phyloP scores from a whole-genome alignment of 108 stramenopile genomes.

The Skeletonema potamos region DNA sequence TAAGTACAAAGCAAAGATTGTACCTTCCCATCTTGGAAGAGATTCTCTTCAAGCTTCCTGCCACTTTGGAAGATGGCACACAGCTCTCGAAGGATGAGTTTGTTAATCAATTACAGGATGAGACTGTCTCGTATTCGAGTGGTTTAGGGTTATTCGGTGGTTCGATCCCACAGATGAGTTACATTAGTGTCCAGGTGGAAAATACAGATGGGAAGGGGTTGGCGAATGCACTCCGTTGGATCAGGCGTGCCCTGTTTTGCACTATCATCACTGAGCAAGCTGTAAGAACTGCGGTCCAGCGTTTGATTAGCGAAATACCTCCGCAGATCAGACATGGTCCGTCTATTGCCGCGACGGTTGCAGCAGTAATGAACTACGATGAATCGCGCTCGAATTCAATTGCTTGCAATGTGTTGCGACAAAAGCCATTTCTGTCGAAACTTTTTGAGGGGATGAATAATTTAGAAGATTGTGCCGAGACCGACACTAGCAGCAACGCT shows the following conservation, averaged over 20 bases:
- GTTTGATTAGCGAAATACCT: conserved; percentile 41
- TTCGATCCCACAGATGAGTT: conserved; percentile 39
- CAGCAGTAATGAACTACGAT: conserved; percentile 20
- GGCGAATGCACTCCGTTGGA: conserved; percentile 32
- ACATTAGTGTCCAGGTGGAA: conserved; percentile 30
- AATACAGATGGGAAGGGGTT: conserved; percentile 26
- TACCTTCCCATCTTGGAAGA: conserved; percentile 49
- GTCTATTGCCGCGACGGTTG: conserved; percentile 24
- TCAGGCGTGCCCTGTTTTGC: conserved; percentile 27
- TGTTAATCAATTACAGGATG: conserved; percentile 35
- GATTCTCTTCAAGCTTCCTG: conserved; percentile 47
- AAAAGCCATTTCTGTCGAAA: conserved; percentile 42
- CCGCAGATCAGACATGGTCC: conserved; percentile 42
- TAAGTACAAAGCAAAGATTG: conserved; percentile 20
- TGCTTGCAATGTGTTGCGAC: conserved; percentile 36
- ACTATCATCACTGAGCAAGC: conserved; percentile 31
- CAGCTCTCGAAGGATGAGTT: conserved; percentile 38
- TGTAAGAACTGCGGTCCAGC: conserved; percentile 38
- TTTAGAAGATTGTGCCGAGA: conserved; percentile 1
- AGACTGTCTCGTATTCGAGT: conserved; percentile 45
- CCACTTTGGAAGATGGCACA: conserved; percentile 34
- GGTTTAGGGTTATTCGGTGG: conserved; percentile 42
- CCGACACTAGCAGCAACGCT: background rate
- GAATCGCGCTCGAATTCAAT: conserved; percentile 31
- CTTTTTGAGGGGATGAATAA: conserved; percentile 30